These are phyloP conservation scores for Termitomyces sp. DNA, from an alignment of 768 basidiomycete species.

Conservation along the genomic window DNA sequence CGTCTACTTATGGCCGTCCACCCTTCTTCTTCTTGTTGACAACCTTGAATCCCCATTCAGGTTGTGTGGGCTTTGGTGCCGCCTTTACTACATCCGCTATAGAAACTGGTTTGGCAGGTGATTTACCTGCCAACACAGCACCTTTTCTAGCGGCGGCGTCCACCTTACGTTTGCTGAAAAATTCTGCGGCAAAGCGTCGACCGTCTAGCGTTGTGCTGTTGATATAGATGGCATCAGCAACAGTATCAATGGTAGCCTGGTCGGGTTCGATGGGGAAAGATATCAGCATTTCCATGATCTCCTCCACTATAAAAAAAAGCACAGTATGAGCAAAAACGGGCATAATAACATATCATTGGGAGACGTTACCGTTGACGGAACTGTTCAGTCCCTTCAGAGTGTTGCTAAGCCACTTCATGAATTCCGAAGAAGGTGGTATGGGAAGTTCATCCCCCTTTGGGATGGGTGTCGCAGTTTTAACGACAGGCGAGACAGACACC, in stretches of 20 bases:
- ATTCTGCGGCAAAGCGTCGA: constrained; percentile 90
- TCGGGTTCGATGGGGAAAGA: constrained; percentile 91
- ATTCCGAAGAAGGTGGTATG: constrained; percentile 76
- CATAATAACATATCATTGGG: neutral
- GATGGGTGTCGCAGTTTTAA: constrained; percentile 24
- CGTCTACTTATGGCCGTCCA: constrained; percentile 36
- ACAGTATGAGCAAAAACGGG: neutral
- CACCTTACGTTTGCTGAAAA: constrained; percentile 77
- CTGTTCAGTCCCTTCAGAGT: constrained; percentile 74
- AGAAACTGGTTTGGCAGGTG: constrained; percentile 52
- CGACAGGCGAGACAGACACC: constrained; percentile 27
- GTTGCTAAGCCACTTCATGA: constrained; percentile 86
- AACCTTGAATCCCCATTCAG: constrained; percentile 89
- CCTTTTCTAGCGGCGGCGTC: constrained; percentile 60
- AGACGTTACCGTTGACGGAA: constrained; percentile 56
- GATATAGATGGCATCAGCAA: constrained; percentile 91
- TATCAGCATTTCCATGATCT: constrained; percentile 92
- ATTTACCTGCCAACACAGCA: constrained; percentile 24
- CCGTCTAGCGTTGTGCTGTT: constrained; percentile 95
- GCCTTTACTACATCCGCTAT: constrained; percentile 91
- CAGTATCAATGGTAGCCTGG: constrained; percentile 79
- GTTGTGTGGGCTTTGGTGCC: constrained; percentile 67
- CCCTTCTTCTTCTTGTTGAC: constrained; percentile 96
- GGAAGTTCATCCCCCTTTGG: constrained; percentile 55
- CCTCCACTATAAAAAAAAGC: constrained; percentile 64